Conservation (phyloP, 768 basidiomycete species). For the Phallus indusiatus region DNA sequence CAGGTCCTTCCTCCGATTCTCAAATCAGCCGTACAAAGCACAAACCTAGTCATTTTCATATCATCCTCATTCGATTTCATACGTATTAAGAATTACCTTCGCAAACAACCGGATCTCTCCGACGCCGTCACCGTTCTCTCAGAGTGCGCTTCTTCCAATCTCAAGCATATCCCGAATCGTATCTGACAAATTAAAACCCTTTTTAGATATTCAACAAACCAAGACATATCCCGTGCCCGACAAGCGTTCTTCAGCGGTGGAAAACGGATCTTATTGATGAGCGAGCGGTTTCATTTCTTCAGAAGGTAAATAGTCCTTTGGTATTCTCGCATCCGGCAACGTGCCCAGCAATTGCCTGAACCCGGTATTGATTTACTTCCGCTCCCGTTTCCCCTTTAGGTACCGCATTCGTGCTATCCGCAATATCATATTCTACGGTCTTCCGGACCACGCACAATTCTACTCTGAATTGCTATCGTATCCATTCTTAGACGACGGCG, state of each 20-base stretch:
- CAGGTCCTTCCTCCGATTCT: conserved; percentile 74
- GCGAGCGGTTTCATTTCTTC: conserved; percentile 99
- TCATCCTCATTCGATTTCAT: conserved; percentile 98
- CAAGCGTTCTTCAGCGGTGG: conserved; percentile 87
- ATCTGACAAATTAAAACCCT: neutral
- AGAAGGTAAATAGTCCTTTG: conserved; percentile 44
- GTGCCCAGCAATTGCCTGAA: neutral
- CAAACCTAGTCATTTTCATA: conserved; percentile 80
- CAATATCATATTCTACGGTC: conserved; percentile 88
- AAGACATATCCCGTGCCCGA: conserved; percentile 89
- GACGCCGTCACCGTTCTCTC: conserved; percentile 69
- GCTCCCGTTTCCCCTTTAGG: conserved; percentile 29
- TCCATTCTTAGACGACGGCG: conserved; percentile 83
- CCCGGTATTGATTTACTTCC: neutral
- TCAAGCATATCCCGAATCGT: neutral
- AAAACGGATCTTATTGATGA: conserved; percentile 80
- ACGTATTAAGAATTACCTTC: conserved; percentile 78
- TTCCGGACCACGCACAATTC: conserved; percentile 85
- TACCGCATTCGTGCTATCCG: conserved; percentile 91
- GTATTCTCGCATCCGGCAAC: neutral
- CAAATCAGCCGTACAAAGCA: conserved; percentile 89
- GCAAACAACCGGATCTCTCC: conserved; percentile 56
- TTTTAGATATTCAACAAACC: conserved; percentile 78
- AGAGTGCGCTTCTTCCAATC: conserved; percentile 46
- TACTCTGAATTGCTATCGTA: conserved; percentile 85